Evolutionary conservation across 2,329 filamentous ascomycete species (phyloP).

Genomic region (Metarhizium guizhouense): DNA sequence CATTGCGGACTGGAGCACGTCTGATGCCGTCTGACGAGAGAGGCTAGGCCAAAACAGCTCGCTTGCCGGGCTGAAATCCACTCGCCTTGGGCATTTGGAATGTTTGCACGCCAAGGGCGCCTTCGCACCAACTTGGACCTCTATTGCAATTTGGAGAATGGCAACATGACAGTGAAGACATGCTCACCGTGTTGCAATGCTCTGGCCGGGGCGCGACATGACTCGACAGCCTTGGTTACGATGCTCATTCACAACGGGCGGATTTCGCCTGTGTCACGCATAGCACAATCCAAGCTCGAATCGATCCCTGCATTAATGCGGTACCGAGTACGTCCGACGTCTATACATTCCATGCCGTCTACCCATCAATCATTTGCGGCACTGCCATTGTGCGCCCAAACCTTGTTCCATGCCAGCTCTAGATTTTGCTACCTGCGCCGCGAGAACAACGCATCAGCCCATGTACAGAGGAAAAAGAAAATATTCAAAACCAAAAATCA

Average conservation of each 20-base stretch:
- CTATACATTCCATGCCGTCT: neutral
- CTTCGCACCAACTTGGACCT: no score
- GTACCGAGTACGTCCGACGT: neutral
- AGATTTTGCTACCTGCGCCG: conserved; percentile 4
- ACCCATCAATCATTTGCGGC: neutral
- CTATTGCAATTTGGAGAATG: no score
- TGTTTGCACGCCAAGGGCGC: no score
- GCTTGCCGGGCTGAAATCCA: neutral
- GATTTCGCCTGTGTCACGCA: neutral
- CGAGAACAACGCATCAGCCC: neutral
- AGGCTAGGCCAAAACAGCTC: neutral
- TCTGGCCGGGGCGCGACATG: no score
- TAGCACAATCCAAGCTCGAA: neutral
- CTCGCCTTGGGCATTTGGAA: no score
- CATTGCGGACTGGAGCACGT: neutral
- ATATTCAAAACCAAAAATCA: neutral
- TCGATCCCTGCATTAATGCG: neutral
- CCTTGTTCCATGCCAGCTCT: neutral
- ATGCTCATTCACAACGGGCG: neutral
- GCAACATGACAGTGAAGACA: no score
- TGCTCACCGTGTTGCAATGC: no score
- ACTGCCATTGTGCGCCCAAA: neutral
- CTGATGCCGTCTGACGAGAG: neutral
- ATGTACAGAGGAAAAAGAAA: neutral
- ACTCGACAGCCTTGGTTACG: no score